These are phyloP conservation scores for Apiospora arundinis DNA, from an alignment of 2,329 filamentous ascomycete genomes.

Conservation along the genomic window DNA sequence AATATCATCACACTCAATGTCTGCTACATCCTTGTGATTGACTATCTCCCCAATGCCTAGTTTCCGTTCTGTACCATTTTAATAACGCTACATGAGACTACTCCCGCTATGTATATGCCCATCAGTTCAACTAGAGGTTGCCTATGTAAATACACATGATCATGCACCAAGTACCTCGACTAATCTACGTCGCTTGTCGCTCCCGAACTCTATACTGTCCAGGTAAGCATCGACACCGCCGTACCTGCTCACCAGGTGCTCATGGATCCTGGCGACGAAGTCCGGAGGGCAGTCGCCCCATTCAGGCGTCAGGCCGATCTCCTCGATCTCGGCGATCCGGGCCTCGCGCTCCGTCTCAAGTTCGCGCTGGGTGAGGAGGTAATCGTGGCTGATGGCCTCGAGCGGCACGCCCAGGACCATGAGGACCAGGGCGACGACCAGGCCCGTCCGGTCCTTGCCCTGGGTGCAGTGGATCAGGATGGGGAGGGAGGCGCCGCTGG, in stretches of 20 bases:
- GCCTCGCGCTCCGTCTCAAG: constrained; percentile 64
- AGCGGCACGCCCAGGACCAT: constrained; percentile 65
- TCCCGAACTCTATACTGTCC: constrained; percentile 63
- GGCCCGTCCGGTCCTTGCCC: constrained; percentile 84
- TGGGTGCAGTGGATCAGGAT: constrained; percentile 84
- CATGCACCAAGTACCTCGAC: constrained; percentile 51
- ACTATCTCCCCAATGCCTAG: too few relatives aligned
- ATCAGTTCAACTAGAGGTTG: neutral
- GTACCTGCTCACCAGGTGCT: constrained; percentile 65
- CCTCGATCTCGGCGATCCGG: constrained; percentile 70
- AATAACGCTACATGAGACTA: neutral
- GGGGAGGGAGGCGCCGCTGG: constrained; percentile 56
- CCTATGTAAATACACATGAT: neutral
- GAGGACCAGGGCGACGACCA: constrained; percentile 72
- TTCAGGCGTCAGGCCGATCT: constrained; percentile 74
- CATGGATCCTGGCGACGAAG: constrained; percentile 65
- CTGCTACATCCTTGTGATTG: too few relatives aligned
- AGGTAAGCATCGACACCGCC: constrained; percentile 73
- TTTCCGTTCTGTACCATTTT: neutral
- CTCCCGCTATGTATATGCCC: too few relatives aligned
- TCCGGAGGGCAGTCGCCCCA: constrained; percentile 71
- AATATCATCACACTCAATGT: neutral
- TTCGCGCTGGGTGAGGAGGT: constrained; percentile 66
- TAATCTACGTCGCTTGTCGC: constrained; percentile 48
- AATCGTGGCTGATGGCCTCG: constrained; percentile 73